Conservation (phyloP, 2,329 filamentous ascomycete genomes). For the Amesomyces nigricolor region DNA sequence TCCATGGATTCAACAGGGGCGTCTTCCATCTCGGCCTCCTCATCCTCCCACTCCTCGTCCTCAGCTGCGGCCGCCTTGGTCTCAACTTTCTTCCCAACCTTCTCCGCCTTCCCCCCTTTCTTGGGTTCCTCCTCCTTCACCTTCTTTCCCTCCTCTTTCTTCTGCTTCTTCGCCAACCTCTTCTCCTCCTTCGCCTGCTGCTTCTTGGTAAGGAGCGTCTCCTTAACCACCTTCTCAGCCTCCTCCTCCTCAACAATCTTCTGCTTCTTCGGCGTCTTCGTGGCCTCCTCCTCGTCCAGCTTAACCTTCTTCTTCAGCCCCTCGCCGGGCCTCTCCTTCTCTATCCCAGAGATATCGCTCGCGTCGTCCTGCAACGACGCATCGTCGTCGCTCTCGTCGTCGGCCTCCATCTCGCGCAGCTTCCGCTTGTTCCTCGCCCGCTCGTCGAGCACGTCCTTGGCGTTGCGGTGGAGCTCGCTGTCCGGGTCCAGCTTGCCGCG, state of each 20-base stretch:
- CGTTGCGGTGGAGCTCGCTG: constrained; percentile 70
- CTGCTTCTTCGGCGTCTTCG: constrained; percentile 28
- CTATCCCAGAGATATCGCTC: constrained; percentile 46
- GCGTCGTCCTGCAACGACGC: constrained; percentile 40
- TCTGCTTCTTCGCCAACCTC: constrained; percentile 33
- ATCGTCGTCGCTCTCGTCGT: constrained; percentile 40
- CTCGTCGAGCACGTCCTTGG: constrained; percentile 90
- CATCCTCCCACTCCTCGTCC: constrained; percentile 5
- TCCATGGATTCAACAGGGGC: constrained; percentile 23
- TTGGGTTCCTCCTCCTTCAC: constrained; percentile 19
- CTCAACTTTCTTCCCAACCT: constrained; percentile 48
- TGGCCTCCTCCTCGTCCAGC: constrained; percentile 30
- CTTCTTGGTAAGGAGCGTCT: constrained; percentile 36
- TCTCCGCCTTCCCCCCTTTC: constrained; percentile 29
- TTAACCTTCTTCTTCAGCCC: constrained; percentile 50
- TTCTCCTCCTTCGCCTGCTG: constrained; percentile 43
- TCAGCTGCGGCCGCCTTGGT: constrained; percentile 46
- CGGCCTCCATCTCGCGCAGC: constrained; percentile 56
- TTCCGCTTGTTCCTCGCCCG: constrained; percentile 73
- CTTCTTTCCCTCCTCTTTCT: constrained; percentile 23
- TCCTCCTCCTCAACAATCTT: constrained; percentile 47
- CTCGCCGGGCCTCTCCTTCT: constrained; percentile 57
- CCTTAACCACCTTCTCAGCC: constrained; percentile 46
- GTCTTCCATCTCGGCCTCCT: constrained; percentile 7
- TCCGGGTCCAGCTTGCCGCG: constrained; percentile 87